Evolutionary conservation across 441 rosid genomes (phyloP), one percentile per base, ranked within the genome.

Genomic region (Biscutella laevigata): DNA sequence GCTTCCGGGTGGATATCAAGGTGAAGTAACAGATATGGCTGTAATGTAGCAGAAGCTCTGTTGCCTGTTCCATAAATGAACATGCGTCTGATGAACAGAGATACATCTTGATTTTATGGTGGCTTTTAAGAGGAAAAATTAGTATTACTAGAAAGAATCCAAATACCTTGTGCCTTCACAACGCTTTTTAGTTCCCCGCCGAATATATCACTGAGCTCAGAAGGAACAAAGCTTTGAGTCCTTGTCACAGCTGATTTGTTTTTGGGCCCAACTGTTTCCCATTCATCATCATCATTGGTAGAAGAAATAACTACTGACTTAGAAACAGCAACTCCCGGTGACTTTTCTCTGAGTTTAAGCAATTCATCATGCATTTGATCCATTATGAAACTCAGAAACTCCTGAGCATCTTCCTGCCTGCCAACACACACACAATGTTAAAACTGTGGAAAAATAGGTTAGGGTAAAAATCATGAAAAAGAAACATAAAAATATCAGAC

Each of bases 351-450:
- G 62, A 83, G 73, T 74, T 83, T 86, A 30, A 88, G 78, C 27
- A 92, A 64, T 62, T 92, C 95, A 75, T 75, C 75, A 67, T 92
- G 96, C 84, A 88, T 86, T 81, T 77, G 87, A 69, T 82, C 84
- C 96, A 88, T 80, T 59, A 86, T 64, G 56, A 92, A 92, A 68
- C 96, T 83, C 62, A 92, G 61, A 68, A 92, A 92, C 64, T 88
- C 98, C 64, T 88, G 98, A 24, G 98, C 95, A 79, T 88, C 98
- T 80, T 92, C 98, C 60, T 92, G 96, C 73, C 98, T 92, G 86
- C 42, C 63, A 70, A 51, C 21, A 55, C 21, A 44, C 13, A 61
- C 45, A 54, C 13, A 40, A 36, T 30, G 48, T 51, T 34, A 14
- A 20, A 45, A 12, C 6, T 43, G 29, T 25, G 20, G 35, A 1